A percentile compares a stretch with the other conserved stretches of the same genome.
phyloP scores from a whole-genome alignment of 805 yeast species.

The Kodamaea laetipori region DNA sequence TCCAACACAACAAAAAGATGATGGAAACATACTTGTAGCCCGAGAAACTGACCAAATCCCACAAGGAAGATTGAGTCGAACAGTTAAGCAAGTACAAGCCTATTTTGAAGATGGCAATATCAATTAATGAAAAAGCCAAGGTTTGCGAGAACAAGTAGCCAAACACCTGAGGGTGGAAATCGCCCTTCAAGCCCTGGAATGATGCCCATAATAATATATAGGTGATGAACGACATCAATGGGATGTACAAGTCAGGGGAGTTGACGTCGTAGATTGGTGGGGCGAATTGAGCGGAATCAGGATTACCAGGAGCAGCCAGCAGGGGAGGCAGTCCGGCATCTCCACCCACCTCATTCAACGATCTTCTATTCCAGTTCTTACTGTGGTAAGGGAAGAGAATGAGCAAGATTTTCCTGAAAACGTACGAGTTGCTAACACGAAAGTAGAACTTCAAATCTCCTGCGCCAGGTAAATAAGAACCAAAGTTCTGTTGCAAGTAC shows the following conservation, averaged over 20 bases:
- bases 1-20: constrained; percentile 55
- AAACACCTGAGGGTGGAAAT: constrained; percentile 89
- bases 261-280: constrained; percentile 86
- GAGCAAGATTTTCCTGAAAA: constrained; percentile 66
- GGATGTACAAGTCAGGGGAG: constrained; percentile 96
- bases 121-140: constrained; percentile 76
- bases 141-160: constrained; percentile 88
- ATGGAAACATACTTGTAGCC: constrained; percentile 94
- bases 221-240: constrained; percentile 89
- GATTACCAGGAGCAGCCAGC: constrained; percentile 5
- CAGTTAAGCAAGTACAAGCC: constrained; percentile 82
- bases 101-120: constrained; percentile 70
- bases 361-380: constrained; percentile 74
- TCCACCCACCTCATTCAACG: constrained; percentile 31
- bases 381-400: constrained; percentile 86
- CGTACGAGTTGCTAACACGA: constrained; percentile 89
- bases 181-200: constrained; percentile 81
- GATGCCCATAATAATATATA: constrained; percentile 83
- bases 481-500: constrained; percentile 72
- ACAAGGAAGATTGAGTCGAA: constrained; percentile 57
- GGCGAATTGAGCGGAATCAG: constrained; percentile 47
- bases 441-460: constrained; percentile 79
- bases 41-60: constrained; percentile 85
- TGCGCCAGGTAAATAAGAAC: constrained; percentile 49
- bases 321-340: constrained; percentile 25